phyloP scores from a whole-genome alignment of 345 rosid species.

The Isatis tinctoria region DNA sequence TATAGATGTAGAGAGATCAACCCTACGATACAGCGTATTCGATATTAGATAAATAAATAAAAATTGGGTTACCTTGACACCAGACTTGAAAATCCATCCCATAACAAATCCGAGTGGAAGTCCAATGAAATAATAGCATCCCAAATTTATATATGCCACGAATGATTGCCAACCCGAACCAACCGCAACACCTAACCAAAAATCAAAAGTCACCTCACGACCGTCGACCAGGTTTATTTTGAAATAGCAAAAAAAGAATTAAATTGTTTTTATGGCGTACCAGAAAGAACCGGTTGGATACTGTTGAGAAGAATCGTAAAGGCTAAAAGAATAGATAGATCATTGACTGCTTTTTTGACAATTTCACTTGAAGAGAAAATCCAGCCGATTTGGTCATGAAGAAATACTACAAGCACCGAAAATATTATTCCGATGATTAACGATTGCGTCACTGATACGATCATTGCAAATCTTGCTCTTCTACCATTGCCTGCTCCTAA shows the following conservation, averaged over 20 bases:
- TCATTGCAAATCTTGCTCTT: conserved; percentile 60
- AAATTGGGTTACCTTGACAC: conserved; percentile 21
- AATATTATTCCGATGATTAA: conserved; percentile 49
- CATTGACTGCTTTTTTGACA: conserved; percentile 51
- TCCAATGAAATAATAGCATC: conserved; percentile 61
- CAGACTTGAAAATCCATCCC: conserved; percentile 52
- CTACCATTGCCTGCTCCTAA: conserved; percentile 16
- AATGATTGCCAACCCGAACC: conserved; percentile 76
- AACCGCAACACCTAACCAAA: conserved; percentile 59
- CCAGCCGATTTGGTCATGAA: conserved; percentile 42
- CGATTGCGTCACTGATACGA: conserved; percentile 56
- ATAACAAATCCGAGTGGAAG: conserved; percentile 60
- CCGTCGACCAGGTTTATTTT: neutral
- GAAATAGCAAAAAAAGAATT: too few relatives aligned
- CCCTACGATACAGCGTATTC: neutral
- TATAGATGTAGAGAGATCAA: neutral
- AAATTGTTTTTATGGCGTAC: conserved; percentile 21
- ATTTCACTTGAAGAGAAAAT: conserved; percentile 58
- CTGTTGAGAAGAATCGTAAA: conserved; percentile 82
- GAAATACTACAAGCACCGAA: conserved; percentile 45
- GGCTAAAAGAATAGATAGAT: conserved; percentile 66
- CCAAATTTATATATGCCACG: conserved; percentile 62
- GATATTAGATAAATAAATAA: neutral
- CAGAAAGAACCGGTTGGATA: conserved; percentile 82
- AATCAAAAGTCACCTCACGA: neutral